phyloP scores from a whole-genome alignment of 352 stramenopile genomes.

The Globisporangium rhizosaccharum region DNA sequence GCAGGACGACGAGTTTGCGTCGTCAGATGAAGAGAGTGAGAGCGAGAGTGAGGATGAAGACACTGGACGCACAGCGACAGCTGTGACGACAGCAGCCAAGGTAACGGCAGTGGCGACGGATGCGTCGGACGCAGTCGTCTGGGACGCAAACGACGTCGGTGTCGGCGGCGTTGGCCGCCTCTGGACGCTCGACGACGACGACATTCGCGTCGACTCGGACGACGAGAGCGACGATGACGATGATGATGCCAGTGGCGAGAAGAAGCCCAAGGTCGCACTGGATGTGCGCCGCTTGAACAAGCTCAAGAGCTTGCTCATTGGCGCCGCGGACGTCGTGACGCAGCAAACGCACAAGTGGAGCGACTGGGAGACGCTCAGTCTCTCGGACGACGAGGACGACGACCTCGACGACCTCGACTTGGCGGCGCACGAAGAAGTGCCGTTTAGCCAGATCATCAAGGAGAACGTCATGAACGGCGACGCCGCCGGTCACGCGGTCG shows the following conservation, averaged over 20 bases:
- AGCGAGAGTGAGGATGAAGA: conserved; percentile 15
- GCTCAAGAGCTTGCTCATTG: conserved; percentile 68
- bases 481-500: conserved; percentile 66
- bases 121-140: conserved; percentile 25
- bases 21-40: conserved; percentile 47
- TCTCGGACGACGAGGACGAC: conserved; percentile 74
- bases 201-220: conserved; percentile 65
- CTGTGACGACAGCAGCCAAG: background rate
- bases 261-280: conserved; percentile 21
- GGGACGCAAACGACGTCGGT: conserved; percentile 68
- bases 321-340: conserved; percentile 51
- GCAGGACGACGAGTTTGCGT: conserved; percentile 70
- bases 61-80: conserved; percentile 2
- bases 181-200: conserved; percentile 83
- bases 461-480: conserved; percentile 81
- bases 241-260: conserved; percentile 27
- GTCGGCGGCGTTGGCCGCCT: conserved; percentile 59
- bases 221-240: conserved; percentile 33
- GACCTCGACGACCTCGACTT: conserved; percentile 45
- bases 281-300: conserved; percentile 38
- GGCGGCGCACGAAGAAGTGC: conserved; percentile 35
- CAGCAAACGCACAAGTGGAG: conserved; percentile 57
- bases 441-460: conserved; percentile 74
- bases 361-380: conserved; percentile 76
- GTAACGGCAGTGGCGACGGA: background rate